phyloP scores from a whole-genome alignment of 1,284 basidiomycete species.

The Sphaerobolus stellatus region DNA sequence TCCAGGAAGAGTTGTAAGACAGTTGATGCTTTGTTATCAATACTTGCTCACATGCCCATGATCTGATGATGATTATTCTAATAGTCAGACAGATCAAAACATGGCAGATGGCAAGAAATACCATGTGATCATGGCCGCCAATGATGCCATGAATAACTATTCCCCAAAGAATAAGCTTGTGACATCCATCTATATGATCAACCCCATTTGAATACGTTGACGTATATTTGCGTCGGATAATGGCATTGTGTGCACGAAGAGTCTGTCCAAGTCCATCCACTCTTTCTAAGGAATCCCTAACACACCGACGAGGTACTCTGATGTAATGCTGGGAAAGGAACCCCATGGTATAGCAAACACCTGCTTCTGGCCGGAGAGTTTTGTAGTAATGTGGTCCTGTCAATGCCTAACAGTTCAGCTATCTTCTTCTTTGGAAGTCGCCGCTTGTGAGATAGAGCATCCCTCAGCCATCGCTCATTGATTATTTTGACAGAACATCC shows the following conservation, averaged over 20 bases:
- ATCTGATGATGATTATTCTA: constrained; percentile 31
- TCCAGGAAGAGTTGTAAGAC: constrained; percentile 34
- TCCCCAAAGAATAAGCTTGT: constrained; percentile 50
- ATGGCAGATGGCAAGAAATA: constrained; percentile 28
- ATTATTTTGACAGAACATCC: background rate
- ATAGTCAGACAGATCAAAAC: too few species aligned
- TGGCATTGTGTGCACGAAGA: constrained; percentile 17
- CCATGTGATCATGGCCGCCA: constrained; percentile 26
- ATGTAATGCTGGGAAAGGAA: constrained; percentile 7
- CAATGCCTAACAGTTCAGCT: background rate
- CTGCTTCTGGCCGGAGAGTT: background rate
- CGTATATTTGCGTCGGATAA: constrained; percentile 31
- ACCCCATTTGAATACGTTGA: constrained; percentile 37
- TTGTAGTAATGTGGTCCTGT: background rate
- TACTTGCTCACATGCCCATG: constrained; percentile 33
- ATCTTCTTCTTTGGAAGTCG: background rate
- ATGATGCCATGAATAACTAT: constrained; percentile 55
- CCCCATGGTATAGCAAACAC: background rate
- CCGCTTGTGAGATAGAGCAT: background rate
- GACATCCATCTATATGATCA: constrained; percentile 51
- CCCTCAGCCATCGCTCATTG: background rate
- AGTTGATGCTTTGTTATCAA: constrained; percentile 39
- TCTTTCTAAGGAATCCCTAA: constrained; percentile 15
- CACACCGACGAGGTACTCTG: constrained; percentile 15
- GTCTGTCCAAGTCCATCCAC: constrained; percentile 19